These are phyloP conservation scores for Chlamydomonas applanata DNA, from an alignment of 139 green algal species.

Conservation along the genomic window DNA sequence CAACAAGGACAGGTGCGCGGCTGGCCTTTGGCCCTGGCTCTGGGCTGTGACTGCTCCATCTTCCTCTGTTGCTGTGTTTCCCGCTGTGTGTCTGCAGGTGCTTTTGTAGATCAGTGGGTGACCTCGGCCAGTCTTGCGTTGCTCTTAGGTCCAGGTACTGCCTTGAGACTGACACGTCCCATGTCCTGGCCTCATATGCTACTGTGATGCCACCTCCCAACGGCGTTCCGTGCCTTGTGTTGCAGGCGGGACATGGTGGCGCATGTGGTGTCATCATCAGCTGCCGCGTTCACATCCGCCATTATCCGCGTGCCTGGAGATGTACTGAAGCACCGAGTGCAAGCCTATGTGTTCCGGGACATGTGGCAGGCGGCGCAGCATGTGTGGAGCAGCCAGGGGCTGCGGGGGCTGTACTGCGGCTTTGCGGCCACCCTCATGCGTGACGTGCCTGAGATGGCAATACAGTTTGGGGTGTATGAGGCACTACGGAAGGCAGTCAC, in stretches of 20 bases:
- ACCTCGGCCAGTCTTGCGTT: too few relatives aligned
- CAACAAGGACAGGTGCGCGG: slow-evolving; percentile 5
- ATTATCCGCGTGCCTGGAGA: slow-evolving; percentile 69
- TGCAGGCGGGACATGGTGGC: slow-evolving; percentile 4
- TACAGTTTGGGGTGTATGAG: slow-evolving; percentile 70
- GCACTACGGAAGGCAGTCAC: slow-evolving; percentile 22
- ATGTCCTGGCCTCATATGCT: too few relatives aligned
- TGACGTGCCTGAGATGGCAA: slow-evolving; percentile 73
- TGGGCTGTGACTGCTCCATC: too few relatives aligned
- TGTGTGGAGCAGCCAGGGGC: slow-evolving; percentile 34
- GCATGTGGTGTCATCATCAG: slow-evolving; percentile 39
- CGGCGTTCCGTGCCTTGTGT: not conserved
- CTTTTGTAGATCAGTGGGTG: too few relatives aligned
- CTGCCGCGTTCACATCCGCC: slow-evolving; percentile 44
- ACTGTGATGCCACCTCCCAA: too few relatives aligned
- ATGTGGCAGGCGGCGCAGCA: slow-evolving; percentile 36
- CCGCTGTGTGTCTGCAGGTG: too few relatives aligned
- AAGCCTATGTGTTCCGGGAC: slow-evolving; percentile 65
- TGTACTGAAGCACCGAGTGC: slow-evolving; percentile 73
- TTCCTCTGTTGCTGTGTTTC: too few relatives aligned
- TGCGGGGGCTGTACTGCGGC: slow-evolving; percentile 69
- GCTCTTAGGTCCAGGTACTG: too few relatives aligned
- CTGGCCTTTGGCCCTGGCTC: too few relatives aligned
- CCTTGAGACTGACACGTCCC: too few relatives aligned
- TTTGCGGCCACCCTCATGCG: slow-evolving; percentile 69